Evolutionary conservation across 805 yeast species (phyloP), one percentile per base, ranked within the genome.

Genomic region (Tetrapisispora fleetii): DNA sequence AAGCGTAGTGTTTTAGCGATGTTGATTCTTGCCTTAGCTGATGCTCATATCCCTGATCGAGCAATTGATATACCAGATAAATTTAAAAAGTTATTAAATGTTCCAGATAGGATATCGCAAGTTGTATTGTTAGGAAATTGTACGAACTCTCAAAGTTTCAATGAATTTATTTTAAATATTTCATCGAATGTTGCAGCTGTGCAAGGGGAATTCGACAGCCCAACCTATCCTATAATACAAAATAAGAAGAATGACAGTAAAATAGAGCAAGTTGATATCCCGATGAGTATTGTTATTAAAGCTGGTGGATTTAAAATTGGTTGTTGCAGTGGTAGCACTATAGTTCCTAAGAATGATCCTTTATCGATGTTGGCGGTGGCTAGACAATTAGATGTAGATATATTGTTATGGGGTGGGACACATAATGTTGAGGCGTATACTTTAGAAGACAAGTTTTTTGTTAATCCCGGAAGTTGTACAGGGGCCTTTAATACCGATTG

Each of bases 401-500:
- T 93, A 5, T 70, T 93, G 54, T 72, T 93, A 14, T 88, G 93
- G 85, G 97, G 98, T 14, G 95, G 96, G 0, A 84, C 95, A 1
- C 95, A 88, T 63, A 79, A 80, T 54, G 95, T 88, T 4, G 98
- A 91, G 61, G 96, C 97, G 0, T 91, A 89, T 60, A 85, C 93
- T 10, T 69, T 90, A 50, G 98, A 89, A 54, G 95, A 95, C 21
- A 87, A 86, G 66, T 87, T 90, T 64, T 93, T 93, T 60, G 76
- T 93, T n/a, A 91, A 87, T 63, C 98, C 99, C 0, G 99, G 99
- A 0, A 84, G 95, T 61, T 95, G 95, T 39, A 90, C 97, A 0
- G 99, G 99, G 24, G 96, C 97, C 0, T 79, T 76, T 54, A 75
- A 76, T 40, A 76, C 85, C 32, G 83, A 81, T 58, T 79, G 81